Evolutionary conservation across 2,329 filamentous ascomycete genomes (phyloP), one percentile per base, ranked within the genome.

Genomic region (Fusarium bulbicola): DNA sequence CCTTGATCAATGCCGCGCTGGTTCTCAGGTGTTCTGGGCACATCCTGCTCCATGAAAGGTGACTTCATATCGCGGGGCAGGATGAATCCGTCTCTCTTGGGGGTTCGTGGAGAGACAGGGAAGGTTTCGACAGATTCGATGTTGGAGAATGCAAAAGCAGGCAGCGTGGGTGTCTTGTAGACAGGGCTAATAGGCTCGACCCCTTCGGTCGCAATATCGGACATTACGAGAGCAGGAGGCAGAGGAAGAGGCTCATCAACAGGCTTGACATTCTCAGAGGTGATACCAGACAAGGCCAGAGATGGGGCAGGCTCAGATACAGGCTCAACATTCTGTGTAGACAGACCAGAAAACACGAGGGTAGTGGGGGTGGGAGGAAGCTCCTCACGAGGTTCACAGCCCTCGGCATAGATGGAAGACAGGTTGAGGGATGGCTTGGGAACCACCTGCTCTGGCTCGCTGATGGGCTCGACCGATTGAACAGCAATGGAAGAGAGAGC

Each of bases 51-150:
- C 18, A 72, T 70, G 34, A 79, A 78, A 15, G 79, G 75, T 15
- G 77, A 77, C 21, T 79, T 76, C 60, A 81, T 77, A 45, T 88
- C 87, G 24, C 83, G 84, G 2, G 89, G 86, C 28, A 91, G 84
- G 64, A 91, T 87, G 70, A 91, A 88, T 2, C 81, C 89, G 71
- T 89, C 85, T 64, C 87, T 83, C 80, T 85, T 86, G 3, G 86
- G 87, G 72, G 85, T 89, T 64, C 85, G 85, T 28, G 84, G 82
- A 45, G 82, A 80, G n/a, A 84, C 73, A 12, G 85, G 86, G 53
- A 84, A 82, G 7, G 84, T 87, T 59, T 86, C 83, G 13, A 87
- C 77, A 8, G 84, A 84, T 63, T 83, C 81, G 46, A 88, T 82
- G 3, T 81, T 72, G 7, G 86, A 86, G 74, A 87, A 85, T 21